Evolutionary conservation across 169 alveolate species (phyloP).

Genomic region (Plasmodium ovale): DNA sequence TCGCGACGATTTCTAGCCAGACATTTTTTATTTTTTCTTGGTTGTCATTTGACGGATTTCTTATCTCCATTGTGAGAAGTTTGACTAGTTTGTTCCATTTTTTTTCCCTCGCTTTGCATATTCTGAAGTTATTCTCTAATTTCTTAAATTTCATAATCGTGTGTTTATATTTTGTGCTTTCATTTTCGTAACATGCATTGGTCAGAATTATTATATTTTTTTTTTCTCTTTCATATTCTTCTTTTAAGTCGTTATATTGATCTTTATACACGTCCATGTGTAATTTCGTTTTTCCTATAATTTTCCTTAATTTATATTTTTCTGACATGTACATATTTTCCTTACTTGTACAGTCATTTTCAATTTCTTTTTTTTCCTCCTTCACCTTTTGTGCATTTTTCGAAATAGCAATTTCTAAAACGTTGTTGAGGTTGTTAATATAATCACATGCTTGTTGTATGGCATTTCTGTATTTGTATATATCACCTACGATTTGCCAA

Average conservation of each 20-base stretch:
- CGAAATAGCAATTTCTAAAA: background rate
- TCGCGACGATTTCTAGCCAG: constrained; percentile 53
- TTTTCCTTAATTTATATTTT: constrained; percentile 49
- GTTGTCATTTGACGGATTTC: constrained; percentile 1
- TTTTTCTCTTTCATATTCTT: constrained; percentile 16
- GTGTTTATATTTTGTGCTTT: constrained; percentile 31
- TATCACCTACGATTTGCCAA: constrained; percentile 53
- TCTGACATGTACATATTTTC: constrained; percentile 18
- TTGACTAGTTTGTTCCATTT: constrained; percentile 36
- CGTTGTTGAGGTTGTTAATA: background rate
- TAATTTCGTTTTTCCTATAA: constrained; percentile 18
- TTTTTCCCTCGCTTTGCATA: constrained; percentile 34
- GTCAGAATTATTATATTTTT: constrained; percentile 9
- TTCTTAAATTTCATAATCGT: constrained; percentile 26
- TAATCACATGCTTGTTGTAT: constrained; percentile 35
- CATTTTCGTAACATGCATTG: constrained; percentile 40
- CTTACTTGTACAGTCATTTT: background rate
- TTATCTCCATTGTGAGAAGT: constrained; percentile 20
- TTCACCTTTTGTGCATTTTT: constrained; percentile 2
- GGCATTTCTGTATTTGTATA: constrained; percentile 32
- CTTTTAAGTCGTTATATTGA: constrained; percentile 9
- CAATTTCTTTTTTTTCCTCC: background rate
- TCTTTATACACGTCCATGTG: constrained; percentile 20
- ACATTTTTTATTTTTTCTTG: constrained; percentile 21
- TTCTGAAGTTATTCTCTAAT: constrained; percentile 18